Conservation (phyloP, 148 eudicot species). For the Rhododendron simsii region DNA sequence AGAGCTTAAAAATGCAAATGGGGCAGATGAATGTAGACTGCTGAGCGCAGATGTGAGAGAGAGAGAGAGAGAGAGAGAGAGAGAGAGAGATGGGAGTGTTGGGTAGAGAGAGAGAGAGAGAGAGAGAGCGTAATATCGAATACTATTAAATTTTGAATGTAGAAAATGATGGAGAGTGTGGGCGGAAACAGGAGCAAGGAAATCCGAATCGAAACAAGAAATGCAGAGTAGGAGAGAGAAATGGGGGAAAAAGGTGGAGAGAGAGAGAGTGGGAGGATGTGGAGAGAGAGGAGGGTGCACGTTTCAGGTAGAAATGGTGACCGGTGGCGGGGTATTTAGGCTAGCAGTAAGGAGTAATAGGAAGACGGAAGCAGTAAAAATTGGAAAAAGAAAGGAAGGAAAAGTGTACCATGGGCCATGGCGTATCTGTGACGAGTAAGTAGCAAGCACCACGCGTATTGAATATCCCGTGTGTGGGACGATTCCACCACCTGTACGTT, state of each 20-base stretch:
- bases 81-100: not conserved
- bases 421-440: too few relatives aligned
- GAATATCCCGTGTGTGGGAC: not conserved
- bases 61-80: constrained; percentile 2
- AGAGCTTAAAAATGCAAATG: constrained; percentile 1
- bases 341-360: not conserved
- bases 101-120: constrained; percentile 1
- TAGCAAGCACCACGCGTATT: too few relatives aligned
- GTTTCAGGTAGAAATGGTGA: not conserved
- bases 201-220: constrained; percentile 19
- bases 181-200: not conserved
- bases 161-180: constrained; percentile 7
- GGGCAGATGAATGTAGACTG: not conserved
- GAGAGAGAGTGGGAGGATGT: not conserved
- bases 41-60: not conserved
- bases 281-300: not conserved
- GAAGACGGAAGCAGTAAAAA: not conserved
- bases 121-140: not conserved
- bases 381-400: not conserved
- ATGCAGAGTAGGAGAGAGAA: constrained; percentile 13
- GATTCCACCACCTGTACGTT: not conserved
- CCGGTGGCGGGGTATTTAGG: not conserved
- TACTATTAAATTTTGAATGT: not conserved
- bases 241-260: not conserved
- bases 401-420: too few relatives aligned